phyloP scores from a whole-genome alignment of 139 green algal genomes.

The Monoraphidium neglectum region DNA sequence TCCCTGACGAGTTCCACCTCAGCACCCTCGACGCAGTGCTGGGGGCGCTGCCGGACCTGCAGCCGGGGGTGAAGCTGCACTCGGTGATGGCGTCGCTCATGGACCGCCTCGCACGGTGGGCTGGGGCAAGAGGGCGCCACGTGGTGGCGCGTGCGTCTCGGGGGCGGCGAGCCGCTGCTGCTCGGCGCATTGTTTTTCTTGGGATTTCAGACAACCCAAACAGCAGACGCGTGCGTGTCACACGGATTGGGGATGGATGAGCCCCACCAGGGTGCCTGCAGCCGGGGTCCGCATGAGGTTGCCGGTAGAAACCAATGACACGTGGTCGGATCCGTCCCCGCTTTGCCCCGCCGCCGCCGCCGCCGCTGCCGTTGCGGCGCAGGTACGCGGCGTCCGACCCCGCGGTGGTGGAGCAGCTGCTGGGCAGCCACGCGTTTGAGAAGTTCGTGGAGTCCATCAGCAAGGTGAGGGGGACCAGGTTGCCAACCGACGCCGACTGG shows the following conservation, averaged over 20 bases:
- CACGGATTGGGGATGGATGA: no score
- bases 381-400: conserved; percentile 41
- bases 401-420: conserved; percentile 42
- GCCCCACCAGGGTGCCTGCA: no score
- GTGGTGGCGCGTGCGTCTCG: no score
- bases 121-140: no score
- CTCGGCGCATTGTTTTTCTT: no score
- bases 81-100: conserved; percentile 74
- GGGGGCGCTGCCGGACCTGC: conserved; percentile 81
- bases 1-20: conserved; percentile 96
- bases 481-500: neutral
- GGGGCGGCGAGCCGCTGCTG: no score
- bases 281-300: conserved; percentile 1
- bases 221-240: no score
- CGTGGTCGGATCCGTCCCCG: neutral
- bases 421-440: conserved; percentile 70
- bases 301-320: neutral
- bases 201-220: no score
- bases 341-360: no score
- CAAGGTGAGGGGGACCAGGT: conserved; percentile 29
- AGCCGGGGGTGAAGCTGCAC: conserved; percentile 74
- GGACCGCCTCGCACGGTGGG: conserved; percentile 70
- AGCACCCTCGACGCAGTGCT: conserved; percentile 87
- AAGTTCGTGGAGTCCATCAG: conserved; percentile 66
- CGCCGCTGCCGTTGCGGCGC: no score